Percentiles rank a stretch among this genome's conserved stretches.
Conservation (phyloP, 306 rosid genomes). For the Cucumis melo region DNA sequence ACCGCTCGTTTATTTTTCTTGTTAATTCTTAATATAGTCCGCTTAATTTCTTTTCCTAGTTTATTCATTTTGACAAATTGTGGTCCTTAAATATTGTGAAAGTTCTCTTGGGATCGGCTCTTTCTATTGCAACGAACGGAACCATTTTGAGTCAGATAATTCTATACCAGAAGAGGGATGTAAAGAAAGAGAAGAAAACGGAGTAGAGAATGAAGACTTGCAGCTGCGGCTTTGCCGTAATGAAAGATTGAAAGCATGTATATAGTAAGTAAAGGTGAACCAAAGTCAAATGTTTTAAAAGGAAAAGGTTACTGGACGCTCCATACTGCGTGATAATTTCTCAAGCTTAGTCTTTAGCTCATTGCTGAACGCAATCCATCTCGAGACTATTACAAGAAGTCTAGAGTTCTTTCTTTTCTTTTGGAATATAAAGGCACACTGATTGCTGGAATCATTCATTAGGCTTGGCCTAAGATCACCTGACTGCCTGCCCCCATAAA, state of each 20-base stretch:
- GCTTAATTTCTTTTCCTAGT: neutral
- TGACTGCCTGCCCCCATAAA: neutral
- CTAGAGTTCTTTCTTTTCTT: neutral
- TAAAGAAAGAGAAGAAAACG: conserved; percentile 56
- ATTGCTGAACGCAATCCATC: neutral
- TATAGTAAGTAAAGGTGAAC: neutral
- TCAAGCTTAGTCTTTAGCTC: neutral
- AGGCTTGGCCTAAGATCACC: neutral
- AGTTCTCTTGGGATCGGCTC: conserved; percentile 76
- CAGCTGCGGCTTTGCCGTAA: neutral
- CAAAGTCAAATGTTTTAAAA: neutral
- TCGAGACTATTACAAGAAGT: neutral
- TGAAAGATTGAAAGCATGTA: neutral
- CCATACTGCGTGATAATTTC: neutral
- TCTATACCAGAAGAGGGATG: conserved; percentile 45
- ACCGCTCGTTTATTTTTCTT: neutral
- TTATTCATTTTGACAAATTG: neutral
- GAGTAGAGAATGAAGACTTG: conserved; percentile 21
- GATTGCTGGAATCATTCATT: neutral
- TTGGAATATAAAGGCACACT: neutral
- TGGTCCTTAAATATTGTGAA: conserved; percentile 29
- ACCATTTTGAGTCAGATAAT: conserved; percentile 70
- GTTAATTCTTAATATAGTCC: neutral
- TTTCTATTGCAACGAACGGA: conserved; percentile 64
- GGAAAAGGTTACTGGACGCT: neutral